Evolutionary conservation across 768 basidiomycete genomes (phyloP).

Genomic region (Termitomyces sp.): DNA sequence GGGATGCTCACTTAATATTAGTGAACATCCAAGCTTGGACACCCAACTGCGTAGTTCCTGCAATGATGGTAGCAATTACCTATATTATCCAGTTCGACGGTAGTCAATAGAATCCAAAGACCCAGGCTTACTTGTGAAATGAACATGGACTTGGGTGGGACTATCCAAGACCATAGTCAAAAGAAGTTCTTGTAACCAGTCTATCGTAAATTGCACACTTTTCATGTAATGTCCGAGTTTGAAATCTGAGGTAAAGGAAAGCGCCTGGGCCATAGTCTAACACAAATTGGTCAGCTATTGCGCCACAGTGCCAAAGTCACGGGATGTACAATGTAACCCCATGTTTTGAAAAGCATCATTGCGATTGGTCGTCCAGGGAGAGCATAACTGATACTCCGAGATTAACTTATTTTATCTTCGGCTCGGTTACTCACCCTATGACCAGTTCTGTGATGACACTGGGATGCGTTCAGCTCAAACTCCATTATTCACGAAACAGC

Average conservation of each 20-base stretch:
- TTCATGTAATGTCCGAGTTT: slow-evolving; percentile 82
- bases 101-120: neutral
- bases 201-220: neutral
- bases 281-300: neutral
- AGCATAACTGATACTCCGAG: slow-evolving; percentile 47
- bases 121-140: neutral
- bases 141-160: slow-evolving; percentile 61
- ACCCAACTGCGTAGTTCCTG: slow-evolving; percentile 63
- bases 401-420: neutral
- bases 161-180: slow-evolving; percentile 28
- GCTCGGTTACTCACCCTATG: slow-evolving; percentile 49
- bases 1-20: slow-evolving; percentile 34
- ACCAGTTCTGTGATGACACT: slow-evolving; percentile 81
- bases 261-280: slow-evolving; percentile 54
- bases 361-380: slow-evolving; percentile 76
- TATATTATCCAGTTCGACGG: slow-evolving; percentile 17
- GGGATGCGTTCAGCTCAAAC: slow-evolving; percentile 29
- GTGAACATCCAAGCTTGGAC: slow-evolving; percentile 67
- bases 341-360: slow-evolving; percentile 83
- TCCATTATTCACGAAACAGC: neutral
- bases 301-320: slow-evolving; percentile 4
- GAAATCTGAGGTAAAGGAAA: slow-evolving; percentile 70
- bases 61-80: slow-evolving; percentile 52
- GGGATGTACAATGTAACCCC: slow-evolving; percentile 42
- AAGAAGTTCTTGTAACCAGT: neutral